phyloP scores from a whole-genome alignment of 139 green algal genomes.

The Tetraselmis chui region DNA sequence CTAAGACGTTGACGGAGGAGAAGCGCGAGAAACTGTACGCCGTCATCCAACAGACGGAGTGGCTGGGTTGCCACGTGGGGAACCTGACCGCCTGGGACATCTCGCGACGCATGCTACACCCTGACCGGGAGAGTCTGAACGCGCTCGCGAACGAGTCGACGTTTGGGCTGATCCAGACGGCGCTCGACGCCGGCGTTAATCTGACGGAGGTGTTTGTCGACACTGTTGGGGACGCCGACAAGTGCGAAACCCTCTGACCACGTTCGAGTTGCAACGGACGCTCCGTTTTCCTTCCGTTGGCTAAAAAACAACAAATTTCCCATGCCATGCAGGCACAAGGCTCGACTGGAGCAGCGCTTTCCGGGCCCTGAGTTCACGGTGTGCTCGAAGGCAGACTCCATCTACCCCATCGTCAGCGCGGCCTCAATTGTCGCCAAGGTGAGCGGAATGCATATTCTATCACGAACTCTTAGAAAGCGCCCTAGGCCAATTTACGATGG shows the following conservation, averaged over 20 bases:
- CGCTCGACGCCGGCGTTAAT: slow-evolving; percentile 52
- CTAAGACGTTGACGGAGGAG: slow-evolving; percentile 69
- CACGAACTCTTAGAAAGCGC: too few relatives aligned
- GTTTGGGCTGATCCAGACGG: slow-evolving; percentile 51
- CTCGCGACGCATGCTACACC: slow-evolving; percentile 41
- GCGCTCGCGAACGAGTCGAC: slow-evolving; percentile 57
- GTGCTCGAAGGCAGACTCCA: slow-evolving; percentile 73
- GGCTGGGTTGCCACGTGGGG: slow-evolving; percentile 56
- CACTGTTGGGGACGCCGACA: slow-evolving; percentile 81
- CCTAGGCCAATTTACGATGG: too few relatives aligned
- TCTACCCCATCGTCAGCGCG: slow-evolving; percentile 86
- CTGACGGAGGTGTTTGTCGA: slow-evolving; percentile 84
- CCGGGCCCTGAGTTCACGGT: slow-evolving; percentile 21
- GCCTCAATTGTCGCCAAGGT: slow-evolving; percentile 93
- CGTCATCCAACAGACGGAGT: slow-evolving; percentile 35
- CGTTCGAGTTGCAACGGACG: too few relatives aligned
- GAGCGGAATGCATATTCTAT: background rate
- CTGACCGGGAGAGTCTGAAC: slow-evolving; percentile 55
- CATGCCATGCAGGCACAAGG: background rate
- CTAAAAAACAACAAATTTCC: too few relatives aligned
- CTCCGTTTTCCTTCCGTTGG: too few relatives aligned
- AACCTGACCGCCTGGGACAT: slow-evolving; percentile 61
- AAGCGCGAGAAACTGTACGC: slow-evolving; percentile 59
- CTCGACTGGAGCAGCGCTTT: slow-evolving; percentile 2
- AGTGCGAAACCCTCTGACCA: too few relatives aligned